phyloP scores from a whole-genome alignment of 2,329 filamentous ascomycete species.

The Monosporascus sp. region DNA sequence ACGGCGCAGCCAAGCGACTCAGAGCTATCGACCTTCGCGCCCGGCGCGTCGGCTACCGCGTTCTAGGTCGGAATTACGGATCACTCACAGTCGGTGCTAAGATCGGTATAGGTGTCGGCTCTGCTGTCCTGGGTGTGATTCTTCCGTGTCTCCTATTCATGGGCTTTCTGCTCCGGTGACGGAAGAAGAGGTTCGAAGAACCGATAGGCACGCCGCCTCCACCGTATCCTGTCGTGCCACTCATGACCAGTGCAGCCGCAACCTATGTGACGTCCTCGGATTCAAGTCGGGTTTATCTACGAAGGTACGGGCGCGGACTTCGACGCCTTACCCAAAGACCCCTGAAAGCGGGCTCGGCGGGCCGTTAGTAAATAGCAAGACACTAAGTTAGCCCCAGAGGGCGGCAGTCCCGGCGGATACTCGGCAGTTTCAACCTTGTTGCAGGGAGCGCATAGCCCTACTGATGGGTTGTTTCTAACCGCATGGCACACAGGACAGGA shows the following conservation, averaged over 20 bases:
- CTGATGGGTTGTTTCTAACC: too few species aligned
- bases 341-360: too few species aligned
- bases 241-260: background rate
- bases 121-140: conserved; percentile 6
- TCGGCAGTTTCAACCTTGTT: too few species aligned
- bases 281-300: too few species aligned
- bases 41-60: conserved; percentile 1
- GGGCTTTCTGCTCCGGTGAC: conserved; percentile 5
- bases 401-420: too few species aligned
- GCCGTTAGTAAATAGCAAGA: too few species aligned
- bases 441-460: too few species aligned
- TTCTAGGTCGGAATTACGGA: background rate
- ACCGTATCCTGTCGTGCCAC: background rate
- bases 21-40: background rate
- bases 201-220: background rate
- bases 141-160: conserved; percentile 10
- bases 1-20: background rate
- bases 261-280: too few species aligned
- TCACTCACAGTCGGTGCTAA: conserved; percentile 5
- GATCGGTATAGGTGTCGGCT: conserved; percentile 12
- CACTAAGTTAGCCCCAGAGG: too few species aligned
- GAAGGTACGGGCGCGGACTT: too few species aligned
- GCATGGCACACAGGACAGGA: too few species aligned
- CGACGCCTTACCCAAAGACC: too few species aligned
- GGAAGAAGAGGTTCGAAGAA: conserved; percentile 1